Evolutionary conservation across 768 basidiomycete genomes (phyloP).

Genomic region (Leccinum arenicola): DNA sequence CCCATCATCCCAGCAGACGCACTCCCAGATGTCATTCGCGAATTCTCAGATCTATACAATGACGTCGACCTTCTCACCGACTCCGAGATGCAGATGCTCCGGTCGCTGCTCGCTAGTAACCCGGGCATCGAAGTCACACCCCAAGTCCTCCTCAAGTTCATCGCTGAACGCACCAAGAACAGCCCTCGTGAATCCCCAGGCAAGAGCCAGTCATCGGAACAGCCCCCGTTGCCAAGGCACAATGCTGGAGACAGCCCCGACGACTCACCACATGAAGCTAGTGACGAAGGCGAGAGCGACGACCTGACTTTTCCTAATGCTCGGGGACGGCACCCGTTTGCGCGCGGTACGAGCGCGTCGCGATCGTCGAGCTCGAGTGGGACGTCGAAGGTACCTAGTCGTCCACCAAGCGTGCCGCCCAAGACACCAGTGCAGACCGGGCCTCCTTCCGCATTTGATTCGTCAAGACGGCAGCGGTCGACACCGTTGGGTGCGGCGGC

Average conservation of each 20-base stretch:
- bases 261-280: constrained; percentile 33
- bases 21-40: constrained; percentile 67
- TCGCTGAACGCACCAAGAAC: constrained; percentile 56
- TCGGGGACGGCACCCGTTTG: constrained; percentile 37
- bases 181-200: constrained; percentile 30
- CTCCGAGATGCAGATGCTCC: constrained; percentile 61
- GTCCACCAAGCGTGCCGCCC: constrained; percentile 60
- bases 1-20: constrained; percentile 67
- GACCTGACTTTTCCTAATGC: constrained; percentile 34
- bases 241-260: constrained; percentile 30
- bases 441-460: constrained; percentile 61
- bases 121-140: constrained; percentile 71
- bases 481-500: constrained; percentile 57
- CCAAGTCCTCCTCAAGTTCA: constrained; percentile 56
- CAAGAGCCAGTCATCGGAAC: constrained; percentile 15
- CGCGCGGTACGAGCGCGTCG: constrained; percentile 30
- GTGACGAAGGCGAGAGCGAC: constrained; percentile 34
- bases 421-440: constrained; percentile 42
- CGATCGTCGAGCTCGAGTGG: constrained; percentile 60
- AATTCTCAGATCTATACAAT: constrained; percentile 57
- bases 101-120: constrained; percentile 52
- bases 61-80: constrained; percentile 61
- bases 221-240: constrained; percentile 9
- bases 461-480: constrained; percentile 65
- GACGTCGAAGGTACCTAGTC: constrained; percentile 42